Evolutionary conservation across 2,329 filamentous ascomycete species (phyloP), one percentile per base, ranked within the genome.

Genomic region (Aspergillus spinulosporus): DNA sequence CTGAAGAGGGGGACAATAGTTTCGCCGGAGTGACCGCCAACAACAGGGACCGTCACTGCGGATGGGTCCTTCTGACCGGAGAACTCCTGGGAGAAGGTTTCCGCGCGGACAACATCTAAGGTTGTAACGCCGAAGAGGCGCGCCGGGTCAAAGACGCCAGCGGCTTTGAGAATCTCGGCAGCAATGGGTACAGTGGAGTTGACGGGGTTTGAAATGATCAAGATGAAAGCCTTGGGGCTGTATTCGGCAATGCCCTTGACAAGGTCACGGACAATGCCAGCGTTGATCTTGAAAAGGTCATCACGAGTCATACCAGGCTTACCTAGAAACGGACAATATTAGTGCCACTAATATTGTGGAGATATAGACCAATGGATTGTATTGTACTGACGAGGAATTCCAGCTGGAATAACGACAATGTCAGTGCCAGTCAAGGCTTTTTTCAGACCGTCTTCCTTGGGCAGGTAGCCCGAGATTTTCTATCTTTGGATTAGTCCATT

Each of bases 221-320:
- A 87, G 74, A 96, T 86, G 80, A 88, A 96, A 54, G 94, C 94
- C 76, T 97, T 95, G 74, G 94, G 94, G 74, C 87, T 88, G 72
- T 88, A 86, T 74, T 97, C 87, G 67, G 93, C 92, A 68, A 91
- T 86, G 52, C 89, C 87, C 82, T 96, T 89, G 68, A 95, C 88
- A 66, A 99, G 84, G 67, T 90, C 92, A 80, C 94, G 91, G 73
- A 99, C 94, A 72, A 99, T 99, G 69, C 92, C 90, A 59, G 94
- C 94, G 77, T 99, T 99, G 84, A 97, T 96, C 82, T 97, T 97
- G 89, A 99, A 99, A 58, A 99, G 90, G 74, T 97, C 94, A 71
- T 99, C 94, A 81, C 94, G 92, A 77, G 90, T 97, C 94, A 99
- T 99, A 71, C 94, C 94, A 69, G 94, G 94, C 85, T 97, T 97